Percentiles rank a stretch among this genome's conserved stretches.
Conservation (phyloP, 768 basidiomycete genomes). For the Serendipita sp. region DNA sequence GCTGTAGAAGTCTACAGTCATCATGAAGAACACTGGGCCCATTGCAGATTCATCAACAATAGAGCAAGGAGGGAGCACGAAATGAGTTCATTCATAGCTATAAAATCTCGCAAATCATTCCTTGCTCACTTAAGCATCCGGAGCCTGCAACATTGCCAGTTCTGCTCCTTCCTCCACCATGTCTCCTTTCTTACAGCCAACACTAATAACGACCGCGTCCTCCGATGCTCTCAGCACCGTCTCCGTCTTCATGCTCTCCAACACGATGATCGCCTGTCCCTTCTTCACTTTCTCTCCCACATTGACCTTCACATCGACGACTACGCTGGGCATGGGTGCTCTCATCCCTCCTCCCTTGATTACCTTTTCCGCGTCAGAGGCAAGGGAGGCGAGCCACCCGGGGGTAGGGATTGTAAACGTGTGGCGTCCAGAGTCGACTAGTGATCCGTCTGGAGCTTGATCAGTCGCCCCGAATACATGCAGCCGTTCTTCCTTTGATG, state of each 20-base stretch:
- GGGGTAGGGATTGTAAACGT: conserved; percentile 55
- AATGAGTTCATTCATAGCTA: too few relatives aligned
- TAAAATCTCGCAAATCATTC: background rate
- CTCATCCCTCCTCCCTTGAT: conserved; percentile 45
- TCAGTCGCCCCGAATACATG: conserved; percentile 30
- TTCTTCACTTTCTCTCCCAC: conserved; percentile 64
- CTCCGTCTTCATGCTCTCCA: conserved; percentile 98
- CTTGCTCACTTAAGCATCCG: background rate
- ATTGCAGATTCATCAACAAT: too few relatives aligned
- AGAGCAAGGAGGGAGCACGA: too few relatives aligned
- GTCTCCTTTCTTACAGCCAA: conserved; percentile 71
- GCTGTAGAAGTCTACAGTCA: background rate
- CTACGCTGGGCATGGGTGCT: conserved; percentile 83
- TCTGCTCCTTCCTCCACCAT: conserved; percentile 83
- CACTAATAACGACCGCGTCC: conserved; percentile 50
- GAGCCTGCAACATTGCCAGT: conserved; percentile 34
- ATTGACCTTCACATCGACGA: conserved; percentile 73
- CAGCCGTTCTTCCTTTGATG: conserved; percentile 51
- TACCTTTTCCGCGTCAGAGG: conserved; percentile 38
- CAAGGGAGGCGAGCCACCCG: conserved; percentile 51
- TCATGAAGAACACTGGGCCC: too few relatives aligned
- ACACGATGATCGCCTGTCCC: conserved; percentile 64
- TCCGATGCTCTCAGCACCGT: conserved; percentile 63
- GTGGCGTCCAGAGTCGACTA: background rate
- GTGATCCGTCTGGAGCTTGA: too few relatives aligned